phyloP scores from a whole-genome alignment of 2,329 filamentous ascomycete species.

The Lasiodiplodia sp. region DNA sequence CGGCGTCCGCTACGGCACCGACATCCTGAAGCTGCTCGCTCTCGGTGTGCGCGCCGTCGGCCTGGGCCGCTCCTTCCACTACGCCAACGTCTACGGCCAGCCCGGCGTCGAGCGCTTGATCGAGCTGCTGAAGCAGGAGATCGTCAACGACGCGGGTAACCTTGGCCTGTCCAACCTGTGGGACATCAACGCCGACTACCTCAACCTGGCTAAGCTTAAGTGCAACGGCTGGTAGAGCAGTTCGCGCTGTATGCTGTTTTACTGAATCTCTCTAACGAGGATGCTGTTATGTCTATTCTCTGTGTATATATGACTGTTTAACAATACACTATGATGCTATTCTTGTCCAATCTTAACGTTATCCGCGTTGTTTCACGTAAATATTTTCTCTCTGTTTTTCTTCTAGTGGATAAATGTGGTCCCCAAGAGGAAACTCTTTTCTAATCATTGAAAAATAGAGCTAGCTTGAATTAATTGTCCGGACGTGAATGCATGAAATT shows the following conservation, averaged over 20 bases:
- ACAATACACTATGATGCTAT: neutral
- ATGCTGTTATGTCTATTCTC: neutral
- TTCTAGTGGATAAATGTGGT: too few species aligned
- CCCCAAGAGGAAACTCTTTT: too few species aligned
- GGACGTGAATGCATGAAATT: too few species aligned
- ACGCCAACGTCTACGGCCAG: constrained; percentile 64
- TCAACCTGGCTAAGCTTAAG: constrained; percentile 14
- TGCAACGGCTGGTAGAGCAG: constrained; percentile 13
- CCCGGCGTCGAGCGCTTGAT: constrained; percentile 66
- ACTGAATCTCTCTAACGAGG: neutral
- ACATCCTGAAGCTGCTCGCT: constrained; percentile 49
- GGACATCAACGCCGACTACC: constrained; percentile 16
- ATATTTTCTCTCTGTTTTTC: too few species aligned
- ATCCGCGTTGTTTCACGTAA: too few species aligned
- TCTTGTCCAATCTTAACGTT: too few species aligned
- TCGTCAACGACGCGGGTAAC: constrained; percentile 48
- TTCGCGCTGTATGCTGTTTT: neutral
- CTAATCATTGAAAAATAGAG: too few species aligned
- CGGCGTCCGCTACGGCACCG: constrained; percentile 49
- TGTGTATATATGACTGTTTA: neutral
- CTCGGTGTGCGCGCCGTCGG: constrained; percentile 52
- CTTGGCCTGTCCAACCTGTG: constrained; percentile 28
- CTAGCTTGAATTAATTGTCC: too few species aligned
- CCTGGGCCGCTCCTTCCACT: constrained; percentile 60
- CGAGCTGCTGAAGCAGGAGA: constrained; percentile 60